phyloP scores from a whole-genome alignment of 2,329 filamentous ascomycete genomes.

The Penicillium sclerotigenum region DNA sequence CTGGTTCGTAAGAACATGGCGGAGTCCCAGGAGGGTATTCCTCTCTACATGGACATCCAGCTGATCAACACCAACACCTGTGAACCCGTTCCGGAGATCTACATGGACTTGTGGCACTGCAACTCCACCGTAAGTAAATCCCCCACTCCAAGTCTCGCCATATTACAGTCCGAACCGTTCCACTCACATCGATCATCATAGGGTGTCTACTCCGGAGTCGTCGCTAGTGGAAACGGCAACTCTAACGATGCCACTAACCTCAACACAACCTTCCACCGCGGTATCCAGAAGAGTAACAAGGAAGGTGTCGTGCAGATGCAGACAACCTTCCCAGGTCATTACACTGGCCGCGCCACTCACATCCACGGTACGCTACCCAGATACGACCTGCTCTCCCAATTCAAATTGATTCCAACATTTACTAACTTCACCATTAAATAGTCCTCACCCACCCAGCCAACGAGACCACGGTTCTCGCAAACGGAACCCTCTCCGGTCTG shows the following conservation, averaged over 20 bases:
- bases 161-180: background rate
- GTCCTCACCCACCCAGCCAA: constrained; percentile 34
- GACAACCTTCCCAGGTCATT: constrained; percentile 48
- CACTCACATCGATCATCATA: constrained; percentile 2
- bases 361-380: constrained; percentile 28
- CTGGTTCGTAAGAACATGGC: constrained; percentile 39
- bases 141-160: too few relatives aligned
- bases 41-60: constrained; percentile 44
- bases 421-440: constrained; percentile 11
- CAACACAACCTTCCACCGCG: constrained; percentile 46
- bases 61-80: constrained; percentile 43
- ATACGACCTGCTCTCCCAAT: background rate
- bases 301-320: constrained; percentile 45
- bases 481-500: constrained; percentile 52
- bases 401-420: too few relatives aligned
- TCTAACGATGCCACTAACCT: constrained; percentile 39
- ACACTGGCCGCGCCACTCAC: constrained; percentile 39
- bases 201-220: constrained; percentile 42
- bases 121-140: constrained; percentile 35
- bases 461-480: constrained; percentile 40
- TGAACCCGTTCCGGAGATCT: constrained; percentile 38
- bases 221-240: constrained; percentile 38
- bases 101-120: constrained; percentile 43
- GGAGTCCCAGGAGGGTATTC: constrained; percentile 37
- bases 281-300: constrained; percentile 43